These are phyloP conservation scores for Bauhinia variegata DNA, from an alignment of 306 rosid genomes.

Conservation along the genomic window DNA sequence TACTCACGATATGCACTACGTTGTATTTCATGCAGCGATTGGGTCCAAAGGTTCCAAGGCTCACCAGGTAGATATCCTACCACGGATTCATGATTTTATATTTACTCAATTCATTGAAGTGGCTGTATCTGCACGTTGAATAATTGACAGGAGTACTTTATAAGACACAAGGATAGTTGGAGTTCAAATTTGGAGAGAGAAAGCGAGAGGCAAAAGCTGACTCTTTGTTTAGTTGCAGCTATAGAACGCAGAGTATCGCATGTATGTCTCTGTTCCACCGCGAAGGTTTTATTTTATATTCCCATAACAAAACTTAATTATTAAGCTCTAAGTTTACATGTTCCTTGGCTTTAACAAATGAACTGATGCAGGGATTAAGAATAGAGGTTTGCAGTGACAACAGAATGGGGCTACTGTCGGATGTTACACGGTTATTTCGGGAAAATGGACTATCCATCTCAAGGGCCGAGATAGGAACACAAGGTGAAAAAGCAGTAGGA, in stretches of 20 bases:
- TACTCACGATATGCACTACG: slow-evolving; percentile 68
- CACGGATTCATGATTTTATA: too few species aligned
- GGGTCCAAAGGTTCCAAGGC: slow-evolving; percentile 68
- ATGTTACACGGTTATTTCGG: slow-evolving; percentile 65
- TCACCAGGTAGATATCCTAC: too few species aligned
- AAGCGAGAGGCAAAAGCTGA: slow-evolving; percentile 59
- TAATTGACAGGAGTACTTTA: slow-evolving; percentile 67
- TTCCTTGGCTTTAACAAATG: too few species aligned
- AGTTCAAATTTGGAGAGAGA: slow-evolving; percentile 47
- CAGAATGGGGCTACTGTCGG: slow-evolving; percentile 66
- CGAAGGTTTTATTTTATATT: too few species aligned
- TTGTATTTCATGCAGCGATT: slow-evolving; percentile 84
- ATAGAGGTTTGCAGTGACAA: slow-evolving; percentile 59
- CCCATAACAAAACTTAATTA: too few species aligned
- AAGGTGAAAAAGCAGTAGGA: slow-evolving; percentile 63
- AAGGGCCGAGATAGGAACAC: slow-evolving; percentile 57
- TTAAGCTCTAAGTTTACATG: too few species aligned
- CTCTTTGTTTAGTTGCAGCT: slow-evolving; percentile 71
- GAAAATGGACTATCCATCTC: slow-evolving; percentile 73
- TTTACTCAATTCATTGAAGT: too few species aligned
- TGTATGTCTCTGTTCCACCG: slow-evolving; percentile 39
- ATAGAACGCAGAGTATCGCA: slow-evolving; percentile 81
- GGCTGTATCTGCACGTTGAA: too few species aligned
- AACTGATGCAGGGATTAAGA: slow-evolving; percentile 61
- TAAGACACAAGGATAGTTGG: slow-evolving; percentile 50